These are phyloP conservation scores for Thielaviopsis punctulata DNA, from an alignment of 2,329 filamentous ascomycete species.

Conservation along the genomic window DNA sequence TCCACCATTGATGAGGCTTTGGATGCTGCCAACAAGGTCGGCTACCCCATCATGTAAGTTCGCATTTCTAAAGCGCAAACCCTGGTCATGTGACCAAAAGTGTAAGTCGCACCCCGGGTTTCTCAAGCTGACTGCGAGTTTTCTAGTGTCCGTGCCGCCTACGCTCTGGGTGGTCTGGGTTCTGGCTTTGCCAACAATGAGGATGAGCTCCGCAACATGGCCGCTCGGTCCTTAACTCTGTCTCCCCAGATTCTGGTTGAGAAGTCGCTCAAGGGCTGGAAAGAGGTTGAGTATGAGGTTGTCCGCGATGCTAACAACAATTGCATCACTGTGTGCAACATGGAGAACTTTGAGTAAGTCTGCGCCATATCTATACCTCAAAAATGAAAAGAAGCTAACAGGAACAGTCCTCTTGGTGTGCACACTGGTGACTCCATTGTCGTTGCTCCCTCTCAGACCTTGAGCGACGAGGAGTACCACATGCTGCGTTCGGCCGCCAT, in stretches of 20 bases:
- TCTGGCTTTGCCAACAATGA: conserved; percentile 90
- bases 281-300: conserved; percentile 97
- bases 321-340: conserved; percentile 88
- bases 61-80: not conserved
- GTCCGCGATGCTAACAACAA: conserved; percentile 95
- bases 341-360: conserved; percentile 13
- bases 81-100: conserved; percentile 1
- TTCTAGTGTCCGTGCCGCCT: conserved; percentile 64
- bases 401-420: conserved; percentile 77
- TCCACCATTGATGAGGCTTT: conserved; percentile 82
- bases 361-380: not conserved
- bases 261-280: conserved; percentile 98
- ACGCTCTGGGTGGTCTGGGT: conserved; percentile 86
- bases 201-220: conserved; percentile 86
- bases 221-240: conserved; percentile 78
- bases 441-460: conserved; percentile 87
- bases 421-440: conserved; percentile 99
- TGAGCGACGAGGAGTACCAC: conserved; percentile 97
- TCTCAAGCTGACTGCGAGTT: not conserved
- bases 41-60: conserved; percentile 71
- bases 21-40: conserved; percentile 67
- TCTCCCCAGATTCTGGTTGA: conserved; percentile 95
- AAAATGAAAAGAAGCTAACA: conserved; percentile 48
- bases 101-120: conserved; percentile 2
- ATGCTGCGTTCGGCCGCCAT: conserved; percentile 96